Conservation (phyloP, 257 asterid species). For the Capsicum chinense region DNA sequence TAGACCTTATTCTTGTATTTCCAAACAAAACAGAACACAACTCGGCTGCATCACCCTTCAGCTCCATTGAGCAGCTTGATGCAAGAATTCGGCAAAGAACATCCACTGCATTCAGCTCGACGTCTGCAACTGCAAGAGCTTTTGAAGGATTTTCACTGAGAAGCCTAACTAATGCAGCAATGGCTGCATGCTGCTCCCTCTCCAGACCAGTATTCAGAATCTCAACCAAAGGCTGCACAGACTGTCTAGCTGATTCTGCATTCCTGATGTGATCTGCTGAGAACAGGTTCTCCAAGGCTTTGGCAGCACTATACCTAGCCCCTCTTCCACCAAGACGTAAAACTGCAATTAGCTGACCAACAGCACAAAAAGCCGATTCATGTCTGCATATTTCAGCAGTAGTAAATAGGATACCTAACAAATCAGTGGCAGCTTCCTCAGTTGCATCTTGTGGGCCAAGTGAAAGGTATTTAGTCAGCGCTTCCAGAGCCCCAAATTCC, state of each 20-base stretch:
- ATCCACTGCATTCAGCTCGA: conserved; percentile 95
- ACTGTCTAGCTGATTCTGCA: conserved; percentile 94
- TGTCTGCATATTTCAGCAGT: conserved; percentile 95
- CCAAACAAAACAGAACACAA: conserved; percentile 86
- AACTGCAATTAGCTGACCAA: conserved; percentile 93
- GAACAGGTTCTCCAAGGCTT: conserved; percentile 91
- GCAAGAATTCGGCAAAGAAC: conserved; percentile 89
- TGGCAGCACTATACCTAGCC: conserved; percentile 95
- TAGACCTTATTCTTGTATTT: conserved; percentile 88
- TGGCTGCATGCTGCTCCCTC: conserved; percentile 99
- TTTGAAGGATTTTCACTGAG: conserved; percentile 89
- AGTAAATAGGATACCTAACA: conserved; percentile 87
- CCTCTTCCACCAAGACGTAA: conserved; percentile 97
- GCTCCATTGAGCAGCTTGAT: conserved; percentile 81
- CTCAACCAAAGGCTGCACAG: conserved; percentile 96
- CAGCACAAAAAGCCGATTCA: conserved; percentile 97
- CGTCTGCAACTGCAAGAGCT: conserved; percentile 95
- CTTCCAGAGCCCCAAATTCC: conserved; percentile 95
- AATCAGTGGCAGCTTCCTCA: conserved; percentile 99
- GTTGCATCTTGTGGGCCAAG: conserved; percentile 94
- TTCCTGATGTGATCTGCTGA: conserved; percentile 95
- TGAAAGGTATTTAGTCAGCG: conserved; percentile 90
- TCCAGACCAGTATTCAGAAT: conserved; percentile 89
- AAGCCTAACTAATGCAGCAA: conserved; percentile 88
- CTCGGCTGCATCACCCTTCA: conserved; percentile 97